These are phyloP conservation scores for Begonia peltatifolia DNA, from an alignment of 306 rosid species.

Conservation along the genomic window DNA sequence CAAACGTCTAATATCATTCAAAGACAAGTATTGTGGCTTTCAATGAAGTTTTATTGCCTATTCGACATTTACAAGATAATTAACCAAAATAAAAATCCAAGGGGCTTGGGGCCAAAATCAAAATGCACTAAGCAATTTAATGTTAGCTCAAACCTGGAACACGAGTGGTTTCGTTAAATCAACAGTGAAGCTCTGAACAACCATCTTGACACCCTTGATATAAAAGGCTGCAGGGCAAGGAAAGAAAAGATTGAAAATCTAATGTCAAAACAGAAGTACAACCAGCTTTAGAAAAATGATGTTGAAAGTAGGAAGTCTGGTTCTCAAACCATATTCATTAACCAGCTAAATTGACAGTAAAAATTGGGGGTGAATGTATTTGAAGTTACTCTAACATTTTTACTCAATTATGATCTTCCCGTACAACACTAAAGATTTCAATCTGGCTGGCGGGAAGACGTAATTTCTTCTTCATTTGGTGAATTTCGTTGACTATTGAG, in stretches of 20 bases:
- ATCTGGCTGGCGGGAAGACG: no score
- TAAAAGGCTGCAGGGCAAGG: neutral
- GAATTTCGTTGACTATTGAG: no score
- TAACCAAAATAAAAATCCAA: no score
- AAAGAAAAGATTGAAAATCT: neutral
- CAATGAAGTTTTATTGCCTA: neutral
- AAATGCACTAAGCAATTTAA: neutral
- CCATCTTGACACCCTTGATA: constrained; percentile 45
- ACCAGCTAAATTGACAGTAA: neutral
- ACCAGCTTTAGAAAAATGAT: neutral
- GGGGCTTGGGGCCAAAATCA: neutral
- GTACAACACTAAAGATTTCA: no score
- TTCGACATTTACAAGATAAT: neutral
- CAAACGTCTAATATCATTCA: no score
- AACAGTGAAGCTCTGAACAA: constrained; percentile 56
- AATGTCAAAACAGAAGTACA: neutral
- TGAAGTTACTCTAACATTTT: no score
- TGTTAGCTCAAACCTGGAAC: constrained; percentile 49
- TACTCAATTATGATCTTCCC: no score
- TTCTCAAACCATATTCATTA: neutral
- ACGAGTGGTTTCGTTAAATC: constrained; percentile 81
- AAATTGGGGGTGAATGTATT: no score
- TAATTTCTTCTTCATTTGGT: no score
- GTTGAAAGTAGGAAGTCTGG: neutral
- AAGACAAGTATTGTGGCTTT: no score